These are phyloP conservation scores for Neohortaea acidophila DNA, from an alignment of 495 filamentous ascomycete species.

Conservation along the genomic window DNA sequence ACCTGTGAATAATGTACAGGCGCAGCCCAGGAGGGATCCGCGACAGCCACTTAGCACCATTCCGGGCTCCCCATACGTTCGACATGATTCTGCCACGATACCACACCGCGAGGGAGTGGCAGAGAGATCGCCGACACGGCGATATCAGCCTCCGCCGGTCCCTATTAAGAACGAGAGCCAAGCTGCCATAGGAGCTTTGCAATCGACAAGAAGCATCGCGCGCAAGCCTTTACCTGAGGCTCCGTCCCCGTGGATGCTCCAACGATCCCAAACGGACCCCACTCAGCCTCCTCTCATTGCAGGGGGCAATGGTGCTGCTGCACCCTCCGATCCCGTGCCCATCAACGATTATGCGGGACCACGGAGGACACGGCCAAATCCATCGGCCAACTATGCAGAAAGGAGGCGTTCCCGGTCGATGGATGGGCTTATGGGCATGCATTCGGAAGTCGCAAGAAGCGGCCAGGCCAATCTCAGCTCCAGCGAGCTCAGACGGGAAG, in stretches of 20 bases:
- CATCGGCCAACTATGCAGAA: conserved; percentile 21
- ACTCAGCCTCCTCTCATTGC: too few relatives aligned
- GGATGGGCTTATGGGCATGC: conserved; percentile 7
- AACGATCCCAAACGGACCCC: conserved; percentile 39
- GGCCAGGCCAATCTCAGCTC: conserved; percentile 11
- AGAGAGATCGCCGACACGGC: background rate
- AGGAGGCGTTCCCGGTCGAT: conserved; percentile 19
- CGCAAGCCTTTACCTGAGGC: conserved; percentile 49
- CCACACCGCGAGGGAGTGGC: background rate
- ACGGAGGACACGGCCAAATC: conserved; percentile 30
- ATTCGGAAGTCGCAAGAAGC: conserved; percentile 14
- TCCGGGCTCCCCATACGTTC: conserved; percentile 25
- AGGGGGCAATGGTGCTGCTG: too few relatives aligned
- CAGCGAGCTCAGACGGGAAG: conserved; percentile 1
- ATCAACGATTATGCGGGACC: too few relatives aligned
- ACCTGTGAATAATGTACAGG: conserved; percentile 3
- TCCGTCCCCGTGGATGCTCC: conserved; percentile 21
- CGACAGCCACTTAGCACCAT: conserved; percentile 25
- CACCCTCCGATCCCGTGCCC: too few relatives aligned
- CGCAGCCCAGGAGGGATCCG: too few relatives aligned
- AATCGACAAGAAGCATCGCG: conserved; percentile 33
- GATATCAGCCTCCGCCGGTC: too few relatives aligned
- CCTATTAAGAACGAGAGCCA: background rate
- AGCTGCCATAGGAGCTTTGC: background rate
- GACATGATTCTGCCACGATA: conserved; percentile 3